Base-by-base conservation (phyloP, 2,329 filamentous ascomycete species). In the Neofusicoccum cordaticola region DNA sequence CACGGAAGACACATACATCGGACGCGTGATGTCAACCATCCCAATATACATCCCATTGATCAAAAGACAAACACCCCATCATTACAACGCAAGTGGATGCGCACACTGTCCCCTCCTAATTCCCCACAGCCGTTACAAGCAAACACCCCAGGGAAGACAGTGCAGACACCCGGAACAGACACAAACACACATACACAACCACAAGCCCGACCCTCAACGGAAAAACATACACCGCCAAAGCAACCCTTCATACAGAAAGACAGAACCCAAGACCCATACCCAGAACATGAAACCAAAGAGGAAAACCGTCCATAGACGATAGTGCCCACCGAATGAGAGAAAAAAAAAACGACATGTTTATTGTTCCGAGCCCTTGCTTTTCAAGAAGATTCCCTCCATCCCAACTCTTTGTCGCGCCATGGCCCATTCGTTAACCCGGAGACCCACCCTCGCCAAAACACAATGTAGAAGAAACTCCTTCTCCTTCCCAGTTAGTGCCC, bases 281-380 rank as follows among this genome's bases (percentile, higher is more conserved):
- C 39, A 41, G 39, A 41, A 12, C 39, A 12, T 41, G 15, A 41
- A 41, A 41, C 37, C 37, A 39, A 39, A 39, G 37, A 39, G 27
- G 4, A 31, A 5, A 35, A 39, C 7, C 34, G 17, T 19, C 34
- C 50, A 15, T 45, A 39, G 50, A 53, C 12, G 34, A 39, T 9
- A 39, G 35, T 13, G 11, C 19, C 22, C 22, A 2, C 48, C 31
- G n/a, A 19, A 13, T 8, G 3, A 31, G 11, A 17, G 11, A 17
- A 35, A 37, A 35, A 58, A 9, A 45, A 58, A 58, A 58, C 7
- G 53, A 58, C 53, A 44, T 42, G 13, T 31, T 57, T 56, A 39
- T 45, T 58, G 53, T 41, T 34, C 53, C 52, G 37, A 42, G 34
- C 41, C 53, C 39, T 19, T 58, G 53, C 39, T 58, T 58, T 56